Percentiles rank a stretch among this genome's conserved stretches.
Evolutionary conservation across 306 rosid species (phyloP).

Genomic region (Oxytropis ochrocephala): DNA sequence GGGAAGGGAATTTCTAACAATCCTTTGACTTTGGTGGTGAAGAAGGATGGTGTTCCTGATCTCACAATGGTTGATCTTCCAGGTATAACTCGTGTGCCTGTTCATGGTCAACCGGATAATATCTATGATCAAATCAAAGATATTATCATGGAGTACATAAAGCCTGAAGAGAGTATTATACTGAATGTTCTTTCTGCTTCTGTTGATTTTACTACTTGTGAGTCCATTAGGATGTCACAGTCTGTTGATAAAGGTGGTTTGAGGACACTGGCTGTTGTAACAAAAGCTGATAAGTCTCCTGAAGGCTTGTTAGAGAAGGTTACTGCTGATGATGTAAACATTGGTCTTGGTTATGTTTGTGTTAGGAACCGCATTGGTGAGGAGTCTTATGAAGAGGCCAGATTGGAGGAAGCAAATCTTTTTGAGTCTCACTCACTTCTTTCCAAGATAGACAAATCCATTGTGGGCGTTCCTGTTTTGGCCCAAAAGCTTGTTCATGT

Average conservation of each 20-base stretch:
- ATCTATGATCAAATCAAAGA: slow-evolving; percentile 53
- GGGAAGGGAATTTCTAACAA: slow-evolving; percentile 42
- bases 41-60: slow-evolving; percentile 50
- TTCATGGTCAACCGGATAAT: slow-evolving; percentile 55
- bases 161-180: slow-evolving; percentile 48
- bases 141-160: slow-evolving; percentile 54
- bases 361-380: slow-evolving; percentile 50
- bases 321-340: slow-evolving; percentile 52
- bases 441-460: slow-evolving; percentile 38
- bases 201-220: slow-evolving; percentile 60
- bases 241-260: slow-evolving; percentile 45
- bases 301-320: slow-evolving; percentile 61
- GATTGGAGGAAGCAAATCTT: slow-evolving; percentile 24
- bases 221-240: slow-evolving; percentile 63
- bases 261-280: slow-evolving; percentile 55
- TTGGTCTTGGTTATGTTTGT: slow-evolving; percentile 61
- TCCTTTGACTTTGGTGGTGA: slow-evolving; percentile 45
- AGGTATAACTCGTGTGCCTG: slow-evolving; percentile 59
- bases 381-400: slow-evolving; percentile 45
- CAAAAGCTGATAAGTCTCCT: slow-evolving; percentile 53
- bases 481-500: slow-evolving; percentile 47
- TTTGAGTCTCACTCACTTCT: slow-evolving; percentile 35
- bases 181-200: slow-evolving; percentile 59
- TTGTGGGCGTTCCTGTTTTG: slow-evolving; percentile 46
- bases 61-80: slow-evolving; percentile 59